A percentile compares a stretch with the other conserved stretches of the same genome.
phyloP scores from a whole-genome alignment of 257 asterid species.

The Nicotiana knightiana region DNA sequence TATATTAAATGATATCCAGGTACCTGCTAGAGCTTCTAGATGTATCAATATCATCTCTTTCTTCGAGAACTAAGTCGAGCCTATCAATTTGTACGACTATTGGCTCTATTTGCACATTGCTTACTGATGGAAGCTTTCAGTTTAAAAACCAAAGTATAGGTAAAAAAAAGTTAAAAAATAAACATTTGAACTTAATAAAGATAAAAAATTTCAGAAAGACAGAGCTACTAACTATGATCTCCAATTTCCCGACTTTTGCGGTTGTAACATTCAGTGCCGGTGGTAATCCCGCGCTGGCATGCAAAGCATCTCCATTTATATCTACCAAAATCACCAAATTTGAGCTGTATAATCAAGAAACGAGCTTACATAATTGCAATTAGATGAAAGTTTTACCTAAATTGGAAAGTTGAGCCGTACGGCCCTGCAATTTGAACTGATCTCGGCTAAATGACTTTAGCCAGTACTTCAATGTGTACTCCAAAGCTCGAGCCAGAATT shows the following conservation, averaged over 20 bases:
- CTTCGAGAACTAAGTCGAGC: conserved; percentile 91
- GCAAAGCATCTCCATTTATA: conserved; percentile 89
- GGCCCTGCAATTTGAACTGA: conserved; percentile 96
- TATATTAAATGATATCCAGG: neutral
- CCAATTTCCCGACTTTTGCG: conserved; percentile 90
- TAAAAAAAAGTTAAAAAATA: neutral
- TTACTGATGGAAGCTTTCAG: conserved; percentile 90
- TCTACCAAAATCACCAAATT: conserved; percentile 32
- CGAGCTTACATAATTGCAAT: neutral
- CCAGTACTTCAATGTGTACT: conserved; percentile 95
- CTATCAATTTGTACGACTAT: conserved; percentile 82
- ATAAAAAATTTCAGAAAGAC: neutral
- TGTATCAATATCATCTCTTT: conserved; percentile 64
- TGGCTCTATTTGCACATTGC: conserved; percentile 92
- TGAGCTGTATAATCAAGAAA: neutral
- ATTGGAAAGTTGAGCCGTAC: conserved; percentile 78
- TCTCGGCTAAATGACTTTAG: conserved; percentile 86
- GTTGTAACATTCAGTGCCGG: conserved; percentile 86
- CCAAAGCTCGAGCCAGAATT: conserved; percentile 85
- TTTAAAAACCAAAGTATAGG: neutral
- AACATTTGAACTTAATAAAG: neutral
- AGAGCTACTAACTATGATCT: conserved; percentile 64
- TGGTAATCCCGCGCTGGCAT: conserved; percentile 95
- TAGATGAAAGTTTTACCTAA: conserved; percentile 38
- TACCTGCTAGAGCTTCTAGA: conserved; percentile 65